phyloP scores from a whole-genome alignment of 129 eudicot genomes.

The Calendula officinalis region DNA sequence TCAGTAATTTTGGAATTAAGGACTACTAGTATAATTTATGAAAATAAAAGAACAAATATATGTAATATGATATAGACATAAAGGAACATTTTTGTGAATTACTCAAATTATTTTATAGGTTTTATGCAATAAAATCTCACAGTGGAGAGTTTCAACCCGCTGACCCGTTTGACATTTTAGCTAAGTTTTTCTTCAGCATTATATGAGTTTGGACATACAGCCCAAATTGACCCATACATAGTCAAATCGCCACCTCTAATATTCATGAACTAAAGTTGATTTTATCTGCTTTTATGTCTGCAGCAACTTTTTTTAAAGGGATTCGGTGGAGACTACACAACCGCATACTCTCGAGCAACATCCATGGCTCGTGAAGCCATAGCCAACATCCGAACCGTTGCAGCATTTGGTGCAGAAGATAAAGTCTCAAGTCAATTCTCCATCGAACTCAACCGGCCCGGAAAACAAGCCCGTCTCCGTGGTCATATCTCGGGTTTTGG shows the following conservation, averaged over 20 bases:
- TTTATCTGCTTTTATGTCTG: slow-evolving; percentile 8
- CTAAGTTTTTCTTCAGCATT: too few species aligned
- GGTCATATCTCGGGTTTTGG: slow-evolving; percentile 80
- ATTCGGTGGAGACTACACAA: slow-evolving; percentile 73
- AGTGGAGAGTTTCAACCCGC: too few species aligned
- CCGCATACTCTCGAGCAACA: slow-evolving; percentile 62
- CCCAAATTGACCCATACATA: too few species aligned
- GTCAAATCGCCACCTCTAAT: not conserved
- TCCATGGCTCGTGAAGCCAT: slow-evolving; percentile 87
- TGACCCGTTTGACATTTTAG: too few species aligned
- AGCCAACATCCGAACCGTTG: slow-evolving; percentile 68
- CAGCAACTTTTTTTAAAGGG: slow-evolving; percentile 90
- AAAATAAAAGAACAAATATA: too few species aligned
- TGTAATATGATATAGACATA: too few species aligned
- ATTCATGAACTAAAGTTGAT: not conserved
- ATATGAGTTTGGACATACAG: too few species aligned
- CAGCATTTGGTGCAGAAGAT: slow-evolving; percentile 87
- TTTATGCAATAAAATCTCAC: too few species aligned
- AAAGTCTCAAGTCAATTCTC: slow-evolving; percentile 47
- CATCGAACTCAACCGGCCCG: slow-evolving; percentile 44
- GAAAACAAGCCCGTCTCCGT: slow-evolving; percentile 56
- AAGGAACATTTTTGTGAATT: too few species aligned
- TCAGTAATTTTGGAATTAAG: too few species aligned
- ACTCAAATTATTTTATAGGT: too few species aligned
- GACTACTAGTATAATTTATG: too few species aligned